Conservation (phyloP, 495 filamentous ascomycete species). For the Trichoderma reesei region DNA sequence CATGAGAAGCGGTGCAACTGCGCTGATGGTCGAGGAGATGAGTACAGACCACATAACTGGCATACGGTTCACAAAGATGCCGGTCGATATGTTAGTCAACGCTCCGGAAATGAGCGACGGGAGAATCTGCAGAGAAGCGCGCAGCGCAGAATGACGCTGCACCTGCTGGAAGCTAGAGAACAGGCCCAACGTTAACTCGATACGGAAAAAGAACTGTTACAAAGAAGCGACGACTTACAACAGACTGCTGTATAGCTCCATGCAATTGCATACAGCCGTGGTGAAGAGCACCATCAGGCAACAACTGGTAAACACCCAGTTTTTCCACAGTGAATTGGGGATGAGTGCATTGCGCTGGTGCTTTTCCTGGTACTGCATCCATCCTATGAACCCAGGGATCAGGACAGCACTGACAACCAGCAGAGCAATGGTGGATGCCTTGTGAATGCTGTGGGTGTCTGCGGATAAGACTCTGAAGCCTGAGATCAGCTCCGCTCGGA, state of each 20-base stretch:
- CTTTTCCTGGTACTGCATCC: conserved; percentile 36
- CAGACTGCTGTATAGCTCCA: conserved; percentile 41
- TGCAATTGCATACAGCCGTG: conserved; percentile 41
- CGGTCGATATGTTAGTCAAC: conserved; percentile 42
- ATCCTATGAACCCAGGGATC: conserved; percentile 34
- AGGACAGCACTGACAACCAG: conserved; percentile 32
- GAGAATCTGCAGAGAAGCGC: conserved; percentile 41
- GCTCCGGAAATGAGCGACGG: conserved; percentile 44
- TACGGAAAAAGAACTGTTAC: not conserved
- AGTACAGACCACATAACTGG: conserved; percentile 38
- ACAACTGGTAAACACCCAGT: conserved; percentile 36
- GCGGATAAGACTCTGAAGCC: not conserved
- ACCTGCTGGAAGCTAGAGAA: conserved; percentile 36
- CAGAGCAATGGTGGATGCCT: conserved; percentile 24
- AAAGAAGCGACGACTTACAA: conserved; percentile 18
- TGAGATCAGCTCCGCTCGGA: not conserved
- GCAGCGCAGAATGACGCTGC: conserved; percentile 31
- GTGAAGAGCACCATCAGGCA: conserved; percentile 44
- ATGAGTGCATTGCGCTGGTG: conserved; percentile 33
- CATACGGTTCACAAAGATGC: conserved; percentile 43
- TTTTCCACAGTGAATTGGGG: conserved; percentile 43
- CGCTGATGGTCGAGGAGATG: conserved; percentile 33
- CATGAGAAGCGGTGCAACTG: conserved; percentile 42
- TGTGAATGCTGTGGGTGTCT: conserved; percentile 19
- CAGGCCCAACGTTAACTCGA: not conserved